These are phyloP conservation scores for Coemansia sp. DNA, from an alignment of 192 early-diverging fungal genomes.

Conservation along the genomic window DNA sequence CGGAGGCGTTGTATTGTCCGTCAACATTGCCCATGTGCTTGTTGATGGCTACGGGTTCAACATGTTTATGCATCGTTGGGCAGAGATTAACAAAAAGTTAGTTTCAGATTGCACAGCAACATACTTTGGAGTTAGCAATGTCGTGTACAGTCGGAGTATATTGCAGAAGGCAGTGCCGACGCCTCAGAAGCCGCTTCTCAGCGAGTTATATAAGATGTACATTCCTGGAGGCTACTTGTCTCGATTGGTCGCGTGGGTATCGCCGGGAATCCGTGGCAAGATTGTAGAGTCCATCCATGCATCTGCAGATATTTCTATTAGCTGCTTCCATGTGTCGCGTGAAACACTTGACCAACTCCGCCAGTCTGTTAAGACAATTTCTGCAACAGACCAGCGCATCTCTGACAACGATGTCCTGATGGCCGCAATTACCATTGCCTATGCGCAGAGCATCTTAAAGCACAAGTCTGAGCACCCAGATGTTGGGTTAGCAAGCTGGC, in stretches of 20 bases:
- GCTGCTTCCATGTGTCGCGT: slow-evolving; percentile 11
- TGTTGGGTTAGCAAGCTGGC: not conserved
- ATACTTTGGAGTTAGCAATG: too few relatives aligned
- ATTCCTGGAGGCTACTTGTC: not conserved
- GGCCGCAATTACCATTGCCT: not conserved
- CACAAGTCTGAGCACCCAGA: not conserved
- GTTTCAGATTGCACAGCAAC: not conserved
- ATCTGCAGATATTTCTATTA: not conserved
- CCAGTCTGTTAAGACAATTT: not conserved
- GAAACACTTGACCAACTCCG: not conserved
- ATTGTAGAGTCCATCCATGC: not conserved
- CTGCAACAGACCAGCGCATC: not conserved
- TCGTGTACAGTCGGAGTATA: not conserved
- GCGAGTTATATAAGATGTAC: not conserved
- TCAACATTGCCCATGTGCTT: slow-evolving; percentile 6
- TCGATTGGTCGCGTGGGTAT: slow-evolving; percentile 7
- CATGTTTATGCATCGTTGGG: slow-evolving; percentile 17
- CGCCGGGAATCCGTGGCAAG: slow-evolving; percentile 8
- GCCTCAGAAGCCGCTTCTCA: not conserved
- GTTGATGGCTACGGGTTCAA: slow-evolving; percentile 5
- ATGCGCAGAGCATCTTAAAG: slow-evolving; percentile 8
- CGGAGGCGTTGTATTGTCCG: slow-evolving; percentile 19
- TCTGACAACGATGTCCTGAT: slow-evolving; percentile 23
- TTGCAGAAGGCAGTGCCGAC: not conserved
- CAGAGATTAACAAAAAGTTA: not conserved